Evolutionary conservation across 2,329 filamentous ascomycete genomes (phyloP).

Genomic region (Salinomyces thailandicus): DNA sequence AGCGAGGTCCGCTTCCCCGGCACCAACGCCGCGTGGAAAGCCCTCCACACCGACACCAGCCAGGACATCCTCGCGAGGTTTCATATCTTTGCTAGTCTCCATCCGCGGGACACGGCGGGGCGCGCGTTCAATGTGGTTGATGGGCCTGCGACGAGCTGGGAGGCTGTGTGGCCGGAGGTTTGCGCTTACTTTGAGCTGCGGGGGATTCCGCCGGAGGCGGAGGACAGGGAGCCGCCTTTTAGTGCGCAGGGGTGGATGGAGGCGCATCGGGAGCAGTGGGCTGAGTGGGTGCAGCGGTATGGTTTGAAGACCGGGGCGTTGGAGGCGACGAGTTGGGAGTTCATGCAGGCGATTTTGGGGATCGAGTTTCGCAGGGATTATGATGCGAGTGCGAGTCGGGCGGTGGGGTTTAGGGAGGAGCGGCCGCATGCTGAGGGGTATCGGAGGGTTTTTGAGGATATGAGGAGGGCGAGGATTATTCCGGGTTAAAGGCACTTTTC

Average conservation of each 20-base stretch:
- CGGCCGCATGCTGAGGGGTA: conserved; percentile 29
- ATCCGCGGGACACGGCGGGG: conserved; percentile 6
- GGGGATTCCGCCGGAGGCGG: conserved; percentile 13
- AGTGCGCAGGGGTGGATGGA: conserved; percentile 27
- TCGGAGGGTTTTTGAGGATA: conserved; percentile 34
- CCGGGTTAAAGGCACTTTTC: too few relatives aligned
- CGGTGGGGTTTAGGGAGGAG: conserved; percentile 33
- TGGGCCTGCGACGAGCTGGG: conserved; percentile 14
- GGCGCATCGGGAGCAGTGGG: conserved; percentile 23
- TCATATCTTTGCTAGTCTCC: conserved; percentile 11
- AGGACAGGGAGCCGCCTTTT: conserved; percentile 14
- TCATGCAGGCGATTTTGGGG: conserved; percentile 32
- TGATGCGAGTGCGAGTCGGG: conserved; percentile 35
- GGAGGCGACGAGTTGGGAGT: conserved; percentile 28
- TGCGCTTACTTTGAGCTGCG: conserved; percentile 17
- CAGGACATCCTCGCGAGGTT: conserved; percentile 26
- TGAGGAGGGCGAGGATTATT: conserved; percentile 34
- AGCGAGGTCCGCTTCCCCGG: conserved; percentile 28
- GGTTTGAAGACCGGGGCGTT: conserved; percentile 28
- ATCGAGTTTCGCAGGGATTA: conserved; percentile 38
- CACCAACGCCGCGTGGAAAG: conserved; percentile 22
- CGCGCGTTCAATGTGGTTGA: conserved; percentile 19
- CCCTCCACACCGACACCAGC: conserved; percentile 26
- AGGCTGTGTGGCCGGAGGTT: conserved; percentile 15
- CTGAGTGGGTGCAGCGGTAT: conserved; percentile 25